A percentile compares a stretch with the other conserved stretches of the same genome.
These are phyloP conservation scores for Craspedostauros australis DNA, from an alignment of 108 stramenopile genomes.

Conservation along the genomic window DNA sequence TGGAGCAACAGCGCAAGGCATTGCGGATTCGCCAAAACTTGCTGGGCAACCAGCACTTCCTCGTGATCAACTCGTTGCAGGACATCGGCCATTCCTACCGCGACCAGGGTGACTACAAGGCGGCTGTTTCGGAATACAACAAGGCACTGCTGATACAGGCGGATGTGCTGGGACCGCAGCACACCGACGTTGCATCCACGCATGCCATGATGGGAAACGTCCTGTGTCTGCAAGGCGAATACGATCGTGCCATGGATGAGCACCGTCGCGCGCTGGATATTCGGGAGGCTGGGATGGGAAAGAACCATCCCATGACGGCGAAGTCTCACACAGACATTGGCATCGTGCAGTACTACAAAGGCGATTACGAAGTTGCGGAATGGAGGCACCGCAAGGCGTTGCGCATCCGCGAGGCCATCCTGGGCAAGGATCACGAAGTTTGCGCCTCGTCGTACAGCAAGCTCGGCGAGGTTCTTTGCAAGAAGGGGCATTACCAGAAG, in stretches of 20 bases:
- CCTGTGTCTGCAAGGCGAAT: conserved; percentile 18
- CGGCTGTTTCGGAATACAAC: conserved; percentile 11
- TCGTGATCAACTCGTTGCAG: conserved; percentile 22
- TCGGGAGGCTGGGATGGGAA: conserved; percentile 19
- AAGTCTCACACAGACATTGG: conserved; percentile 31
- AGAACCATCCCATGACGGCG: conserved; percentile 19
- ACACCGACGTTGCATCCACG: conserved; percentile 26
- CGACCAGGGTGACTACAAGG: conserved; percentile 24
- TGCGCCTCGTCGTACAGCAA: conserved; percentile 18
- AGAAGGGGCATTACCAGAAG: conserved; percentile 12
- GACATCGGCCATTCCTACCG: conserved; percentile 22
- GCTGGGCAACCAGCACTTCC: conserved; percentile 28
- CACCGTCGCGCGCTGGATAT: conserved; percentile 28
- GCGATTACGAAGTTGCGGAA: conserved; percentile 22
- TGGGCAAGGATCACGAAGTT: conserved; percentile 25
- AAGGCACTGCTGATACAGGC: conserved; percentile 23
- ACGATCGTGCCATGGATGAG: conserved; percentile 23
- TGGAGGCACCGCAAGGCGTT: conserved; percentile 25
- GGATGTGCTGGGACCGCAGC: conserved; percentile 14
- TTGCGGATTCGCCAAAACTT: conserved; percentile 18
- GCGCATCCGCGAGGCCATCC: conserved; percentile 18
- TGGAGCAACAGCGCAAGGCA: conserved; percentile 14
- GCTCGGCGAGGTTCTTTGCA: conserved; percentile 22
- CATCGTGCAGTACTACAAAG: conserved; percentile 17
- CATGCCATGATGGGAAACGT: conserved; percentile 19